Base-by-base conservation (phyloP, 2,329 filamentous ascomycete genomes). In the Elsinoe perseae region DNA sequence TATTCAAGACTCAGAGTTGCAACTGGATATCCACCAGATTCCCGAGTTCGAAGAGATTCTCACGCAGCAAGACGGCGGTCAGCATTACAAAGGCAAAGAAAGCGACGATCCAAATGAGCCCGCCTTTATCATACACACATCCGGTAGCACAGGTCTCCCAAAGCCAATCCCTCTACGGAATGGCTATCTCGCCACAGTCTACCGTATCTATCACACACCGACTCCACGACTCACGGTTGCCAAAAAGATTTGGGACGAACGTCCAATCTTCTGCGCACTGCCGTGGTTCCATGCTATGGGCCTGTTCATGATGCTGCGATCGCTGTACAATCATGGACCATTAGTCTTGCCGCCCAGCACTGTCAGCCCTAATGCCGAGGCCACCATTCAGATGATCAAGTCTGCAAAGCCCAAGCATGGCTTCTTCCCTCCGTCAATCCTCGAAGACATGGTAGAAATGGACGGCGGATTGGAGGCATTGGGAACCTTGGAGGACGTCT, bases 141-240 rank as follows among this genome's bases (percentile, higher is more conserved):
- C 72, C 2, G 74, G 74, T 1, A 68, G 70, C 1, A 76, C 73
- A 2, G 73, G 74, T 2, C 56, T 72, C 0, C 73, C 72, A 1
- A 75, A 75, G 52, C 71, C 71, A 0, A 70, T 75, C n/a, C 53
- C 61, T 1, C 65, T 66, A 61, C 66, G 68, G 3, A 68, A 76
- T 58, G 64, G 60, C 8, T 60, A 65, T 21, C 50, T 72, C 10
- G 63, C 64, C 0, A 69, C 69, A 0, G 65, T 72, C 63, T 73
- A 76, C 60, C 68, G 69, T 0, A 61, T 72, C 1, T 63, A 68
- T 8, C 58, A 71, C 1, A 62, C 74, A 0, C 69, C 71, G 0
- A 62, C 64, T 7, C 60, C 61, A 0, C 63, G 68, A 25, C 57
- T 46, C 6, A 63, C 60, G 2, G 50, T 68, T 30, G 27, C 44